Conservation (phyloP, 1,284 basidiomycete genomes). For the Sporisorium exsertum region DNA sequence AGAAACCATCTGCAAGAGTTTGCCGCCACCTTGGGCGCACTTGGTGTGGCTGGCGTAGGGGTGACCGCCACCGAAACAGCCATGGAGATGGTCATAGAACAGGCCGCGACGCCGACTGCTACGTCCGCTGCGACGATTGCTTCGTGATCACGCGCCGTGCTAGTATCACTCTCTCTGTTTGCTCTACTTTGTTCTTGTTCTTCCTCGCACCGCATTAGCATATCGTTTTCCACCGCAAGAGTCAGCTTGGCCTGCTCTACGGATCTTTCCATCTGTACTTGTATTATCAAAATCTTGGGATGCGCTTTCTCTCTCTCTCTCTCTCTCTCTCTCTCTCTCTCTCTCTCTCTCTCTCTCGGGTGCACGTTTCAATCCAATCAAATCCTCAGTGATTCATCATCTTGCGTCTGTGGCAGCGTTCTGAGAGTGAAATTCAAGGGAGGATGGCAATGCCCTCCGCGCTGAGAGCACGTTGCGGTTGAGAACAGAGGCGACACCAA, state of each 20-base stretch:
- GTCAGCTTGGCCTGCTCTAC: conserved; percentile 22
- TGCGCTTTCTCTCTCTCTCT: conserved; percentile 7
- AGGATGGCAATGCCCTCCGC: no score
- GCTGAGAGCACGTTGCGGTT: no score
- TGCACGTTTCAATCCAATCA: neutral
- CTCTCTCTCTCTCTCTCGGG: conserved; percentile 1
- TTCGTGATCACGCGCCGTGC: conserved; percentile 2
- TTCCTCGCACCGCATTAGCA: conserved; percentile 29
- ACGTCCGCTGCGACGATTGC: conserved; percentile 11
- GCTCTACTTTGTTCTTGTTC: neutral
- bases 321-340: conserved; percentile 9
- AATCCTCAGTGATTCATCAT: neutral
- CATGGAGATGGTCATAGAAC: conserved; percentile 39
- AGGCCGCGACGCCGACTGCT: conserved; percentile 22
- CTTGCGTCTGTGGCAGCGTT: neutral
- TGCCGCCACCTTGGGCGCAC: conserved; percentile 24
- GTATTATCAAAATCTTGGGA: conserved; percentile 14
- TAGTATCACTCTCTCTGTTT: neutral
- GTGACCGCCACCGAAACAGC: conserved; percentile 29
- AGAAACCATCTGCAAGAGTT: conserved; percentile 40
- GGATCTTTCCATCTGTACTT: conserved; percentile 1
- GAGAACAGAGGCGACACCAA: no score
- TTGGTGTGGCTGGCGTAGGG: conserved; percentile 21
- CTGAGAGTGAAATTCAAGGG: no score
- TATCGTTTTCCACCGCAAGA: neutral